A percentile compares a stretch with the other conserved stretches of the same genome.
Conservation (phyloP, 2,329 filamentous ascomycete genomes). For the Graphilbum ipis-grandicollis region DNA sequence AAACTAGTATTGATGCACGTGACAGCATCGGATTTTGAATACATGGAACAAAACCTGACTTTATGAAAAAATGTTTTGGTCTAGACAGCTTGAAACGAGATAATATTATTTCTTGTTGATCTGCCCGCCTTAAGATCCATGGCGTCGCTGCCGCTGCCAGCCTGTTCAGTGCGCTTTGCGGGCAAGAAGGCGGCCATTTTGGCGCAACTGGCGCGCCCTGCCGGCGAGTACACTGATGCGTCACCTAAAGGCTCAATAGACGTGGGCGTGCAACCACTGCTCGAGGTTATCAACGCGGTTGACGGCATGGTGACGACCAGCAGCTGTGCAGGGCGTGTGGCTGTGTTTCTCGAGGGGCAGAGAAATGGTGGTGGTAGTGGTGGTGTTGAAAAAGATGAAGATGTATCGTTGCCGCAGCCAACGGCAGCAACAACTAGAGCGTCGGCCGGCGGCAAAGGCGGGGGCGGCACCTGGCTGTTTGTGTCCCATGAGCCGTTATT, state of each 20-base stretch:
- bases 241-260: conserved; percentile 86
- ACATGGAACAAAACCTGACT: too few relatives aligned
- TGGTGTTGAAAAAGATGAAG: conserved; percentile 6
- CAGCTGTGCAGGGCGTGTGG: conserved; percentile 76
- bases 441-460: conserved; percentile 68
- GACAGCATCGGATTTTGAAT: too few relatives aligned
- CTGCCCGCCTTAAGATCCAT: too few relatives aligned
- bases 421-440: conserved; percentile 19
- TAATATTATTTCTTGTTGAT: too few relatives aligned
- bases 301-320: conserved; percentile 78
- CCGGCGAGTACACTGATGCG: conserved; percentile 58
- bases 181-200: conserved; percentile 58
- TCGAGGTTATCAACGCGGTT: conserved; percentile 58
- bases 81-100: too few relatives aligned
- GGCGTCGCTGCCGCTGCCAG: conserved; percentile 4
- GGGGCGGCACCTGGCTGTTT: conserved; percentile 69
- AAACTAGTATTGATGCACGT: too few relatives aligned
- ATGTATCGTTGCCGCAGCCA: conserved; percentile 13
- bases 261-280: conserved; percentile 56
- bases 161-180: conserved; percentile 6
- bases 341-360: conserved; percentile 71
- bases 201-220: conserved; percentile 47
- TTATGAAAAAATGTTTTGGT: too few relatives aligned
- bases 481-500: conserved; percentile 64
- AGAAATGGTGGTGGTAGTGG: conserved; percentile 18